Conservation (phyloP, 257 asterid genomes). For the Knoxia roxburghii region DNA sequence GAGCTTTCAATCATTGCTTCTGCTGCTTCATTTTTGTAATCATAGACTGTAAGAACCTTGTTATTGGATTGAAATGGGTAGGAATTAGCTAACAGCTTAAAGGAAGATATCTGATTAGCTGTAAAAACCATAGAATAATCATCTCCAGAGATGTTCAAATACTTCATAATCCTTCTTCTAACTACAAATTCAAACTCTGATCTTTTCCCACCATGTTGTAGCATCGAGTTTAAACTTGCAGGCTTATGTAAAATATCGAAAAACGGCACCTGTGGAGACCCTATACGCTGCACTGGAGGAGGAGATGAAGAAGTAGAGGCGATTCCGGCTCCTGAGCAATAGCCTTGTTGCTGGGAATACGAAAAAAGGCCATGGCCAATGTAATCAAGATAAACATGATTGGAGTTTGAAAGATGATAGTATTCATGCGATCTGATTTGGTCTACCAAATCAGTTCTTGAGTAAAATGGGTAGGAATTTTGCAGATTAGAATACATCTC, state of each 20-base stretch:
- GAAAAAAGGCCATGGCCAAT: slow-evolving; percentile 80
- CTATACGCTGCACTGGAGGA: slow-evolving; percentile 13
- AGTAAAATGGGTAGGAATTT: slow-evolving; percentile 37
- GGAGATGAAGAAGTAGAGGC: slow-evolving; percentile 39
- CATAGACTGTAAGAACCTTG: slow-evolving; percentile 55
- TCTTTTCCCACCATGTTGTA: slow-evolving; percentile 40
- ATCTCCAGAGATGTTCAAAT: slow-evolving; percentile 61
- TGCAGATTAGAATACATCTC: slow-evolving; percentile 30
- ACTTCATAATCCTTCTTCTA: slow-evolving; percentile 43
- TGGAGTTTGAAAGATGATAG: slow-evolving; percentile 36
- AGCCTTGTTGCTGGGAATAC: slow-evolving; percentile 35
- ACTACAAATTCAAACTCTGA: slow-evolving; percentile 40
- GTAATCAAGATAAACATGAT: slow-evolving; percentile 66
- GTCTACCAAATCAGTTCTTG: slow-evolving; percentile 40
- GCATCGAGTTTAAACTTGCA: slow-evolving; percentile 33
- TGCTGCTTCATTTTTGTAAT: slow-evolving; percentile 54
- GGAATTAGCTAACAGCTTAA: slow-evolving; percentile 56
- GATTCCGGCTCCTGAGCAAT: slow-evolving; percentile 16
- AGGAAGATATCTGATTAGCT: slow-evolving; percentile 68
- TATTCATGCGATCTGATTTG: slow-evolving; percentile 55
- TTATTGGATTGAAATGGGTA: slow-evolving; percentile 50
- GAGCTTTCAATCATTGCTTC: slow-evolving; percentile 44
- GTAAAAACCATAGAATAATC: slow-evolving; percentile 68
- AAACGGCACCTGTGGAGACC: slow-evolving; percentile 24
- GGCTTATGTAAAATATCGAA: slow-evolving; percentile 49